Percentiles rank a stretch among this genome's conserved stretches.
These are phyloP conservation scores for Orbilia ellipsospora DNA, from an alignment of 2,329 filamentous ascomycete species.

Conservation along the genomic window DNA sequence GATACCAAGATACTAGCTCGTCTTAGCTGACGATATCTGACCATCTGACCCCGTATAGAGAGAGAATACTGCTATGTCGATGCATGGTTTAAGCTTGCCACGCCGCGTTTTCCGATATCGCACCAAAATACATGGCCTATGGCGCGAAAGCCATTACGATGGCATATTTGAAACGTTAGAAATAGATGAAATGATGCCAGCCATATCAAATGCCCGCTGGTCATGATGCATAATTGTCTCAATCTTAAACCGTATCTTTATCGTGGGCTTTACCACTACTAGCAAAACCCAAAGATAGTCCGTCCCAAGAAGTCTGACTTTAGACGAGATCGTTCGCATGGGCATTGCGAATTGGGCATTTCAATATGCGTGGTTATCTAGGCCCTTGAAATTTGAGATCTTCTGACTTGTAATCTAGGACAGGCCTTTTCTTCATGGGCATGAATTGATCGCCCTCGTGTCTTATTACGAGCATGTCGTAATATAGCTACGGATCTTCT, in stretches of 20 bases:
- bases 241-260: constrained; percentile 38
- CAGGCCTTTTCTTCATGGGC: constrained; percentile 8
- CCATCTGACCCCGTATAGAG: constrained; percentile 51
- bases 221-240: constrained; percentile 15
- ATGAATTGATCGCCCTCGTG: constrained; percentile 45
- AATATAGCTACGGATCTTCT: constrained; percentile 18
- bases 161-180: constrained; percentile 2
- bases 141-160: constrained; percentile 23
- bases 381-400: constrained; percentile 30
- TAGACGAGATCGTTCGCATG: constrained; percentile 23
- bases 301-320: constrained; percentile 18
- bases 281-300: constrained; percentile 24
- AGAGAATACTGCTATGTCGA: constrained; percentile 12
- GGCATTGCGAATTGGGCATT: constrained; percentile 28
- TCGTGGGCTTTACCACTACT: constrained; percentile 21
- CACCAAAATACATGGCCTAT: constrained; percentile 24
- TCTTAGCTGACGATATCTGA: constrained; percentile 50
- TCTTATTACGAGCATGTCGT: constrained; percentile 8
- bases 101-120: constrained; percentile 28
- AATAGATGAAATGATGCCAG: constrained; percentile 23
- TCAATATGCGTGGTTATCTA: constrained; percentile 15
- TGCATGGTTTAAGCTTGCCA: constrained; percentile 19
- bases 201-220: too few species aligned
- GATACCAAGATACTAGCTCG: constrained; percentile 2
- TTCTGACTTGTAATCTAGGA: constrained; percentile 13